Conservation (phyloP, 2,329 filamentous ascomycete genomes). For the Cytospora piceicola region DNA sequence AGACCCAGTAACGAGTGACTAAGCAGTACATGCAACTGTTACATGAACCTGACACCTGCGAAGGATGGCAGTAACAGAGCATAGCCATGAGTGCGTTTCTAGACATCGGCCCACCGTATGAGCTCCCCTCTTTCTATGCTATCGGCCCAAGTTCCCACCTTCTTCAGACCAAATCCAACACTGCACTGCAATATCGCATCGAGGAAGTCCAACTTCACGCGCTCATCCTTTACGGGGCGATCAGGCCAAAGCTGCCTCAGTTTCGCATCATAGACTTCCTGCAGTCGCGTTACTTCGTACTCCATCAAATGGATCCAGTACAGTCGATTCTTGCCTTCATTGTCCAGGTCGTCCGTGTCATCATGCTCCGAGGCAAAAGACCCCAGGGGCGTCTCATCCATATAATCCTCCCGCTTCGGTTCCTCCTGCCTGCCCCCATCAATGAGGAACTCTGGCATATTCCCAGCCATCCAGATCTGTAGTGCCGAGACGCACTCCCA, state of each 20-base stretch:
- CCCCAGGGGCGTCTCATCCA: constrained; percentile 33
- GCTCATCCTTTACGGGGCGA: constrained; percentile 39
- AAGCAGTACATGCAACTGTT: too few relatives aligned
- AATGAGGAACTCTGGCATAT: constrained; percentile 42
- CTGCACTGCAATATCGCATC: constrained; percentile 33
- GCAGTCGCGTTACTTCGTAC: constrained; percentile 45
- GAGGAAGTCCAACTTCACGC: constrained; percentile 41
- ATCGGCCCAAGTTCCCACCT: constrained; percentile 36
- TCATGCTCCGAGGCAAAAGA: background rate
- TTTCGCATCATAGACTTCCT: constrained; percentile 40
- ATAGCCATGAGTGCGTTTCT: background rate
- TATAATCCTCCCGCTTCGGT: constrained; percentile 40
- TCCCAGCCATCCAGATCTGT: constrained; percentile 44
- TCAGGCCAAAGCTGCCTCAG: constrained; percentile 40
- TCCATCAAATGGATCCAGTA: constrained; percentile 47
- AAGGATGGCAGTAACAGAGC: too few relatives aligned
- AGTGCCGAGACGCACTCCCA: constrained; percentile 49
- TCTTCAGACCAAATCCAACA: constrained; percentile 32
- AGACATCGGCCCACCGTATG: constrained; percentile 5
- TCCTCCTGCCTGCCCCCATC: constrained; percentile 37
- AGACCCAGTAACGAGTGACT: too few relatives aligned
- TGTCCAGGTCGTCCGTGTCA: constrained; percentile 38
- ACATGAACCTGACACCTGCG: too few relatives aligned
- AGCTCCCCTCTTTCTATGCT: constrained; percentile 34
- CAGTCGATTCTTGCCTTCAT: constrained; percentile 44